Evolutionary conservation across 805 yeast genomes (phyloP).

Genomic region (Kazachstania africana): DNA sequence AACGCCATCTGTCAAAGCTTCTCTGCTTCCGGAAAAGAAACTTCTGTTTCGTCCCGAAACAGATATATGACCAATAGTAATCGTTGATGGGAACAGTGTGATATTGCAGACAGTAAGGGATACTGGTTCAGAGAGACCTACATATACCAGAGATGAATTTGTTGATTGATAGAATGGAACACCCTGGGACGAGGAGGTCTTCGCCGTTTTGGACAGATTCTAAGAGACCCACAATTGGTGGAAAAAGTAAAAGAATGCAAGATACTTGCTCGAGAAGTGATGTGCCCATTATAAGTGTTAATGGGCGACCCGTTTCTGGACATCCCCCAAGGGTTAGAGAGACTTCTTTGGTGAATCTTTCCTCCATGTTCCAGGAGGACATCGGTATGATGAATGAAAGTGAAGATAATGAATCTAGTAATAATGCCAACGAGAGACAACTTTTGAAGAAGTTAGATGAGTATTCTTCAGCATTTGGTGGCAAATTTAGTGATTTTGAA

Average conservation of each 20-base stretch:
- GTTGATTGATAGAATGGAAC: slow-evolving; percentile 6
- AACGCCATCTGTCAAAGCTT: neutral
- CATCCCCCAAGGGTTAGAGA: neutral
- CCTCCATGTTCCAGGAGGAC: neutral
- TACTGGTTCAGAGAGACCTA: neutral
- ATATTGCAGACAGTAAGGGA: neutral
- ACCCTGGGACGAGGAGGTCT: slow-evolving; percentile 2
- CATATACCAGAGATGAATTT: slow-evolving; percentile 3
- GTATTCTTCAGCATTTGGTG: slow-evolving; percentile 5
- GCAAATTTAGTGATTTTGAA: slow-evolving; percentile 6
- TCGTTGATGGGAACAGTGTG: neutral
- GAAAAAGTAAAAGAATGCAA: neutral
- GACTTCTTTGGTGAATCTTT: neutral
- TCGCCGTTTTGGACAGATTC: neutral
- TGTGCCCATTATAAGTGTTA: neutral
- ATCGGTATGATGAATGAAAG: neutral
- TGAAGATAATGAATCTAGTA: neutral
- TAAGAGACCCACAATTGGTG: neutral
- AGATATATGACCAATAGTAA: neutral
- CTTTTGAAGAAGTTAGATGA: too few species aligned
- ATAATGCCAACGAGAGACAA: neutral
- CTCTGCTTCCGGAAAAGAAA: neutral
- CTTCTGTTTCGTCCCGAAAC: neutral
- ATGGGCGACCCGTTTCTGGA: neutral
- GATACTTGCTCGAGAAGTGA: neutral